Conservation (phyloP, 225 moss, liverwort and hornwort species). For the Sphagnum tenellum region DNA sequence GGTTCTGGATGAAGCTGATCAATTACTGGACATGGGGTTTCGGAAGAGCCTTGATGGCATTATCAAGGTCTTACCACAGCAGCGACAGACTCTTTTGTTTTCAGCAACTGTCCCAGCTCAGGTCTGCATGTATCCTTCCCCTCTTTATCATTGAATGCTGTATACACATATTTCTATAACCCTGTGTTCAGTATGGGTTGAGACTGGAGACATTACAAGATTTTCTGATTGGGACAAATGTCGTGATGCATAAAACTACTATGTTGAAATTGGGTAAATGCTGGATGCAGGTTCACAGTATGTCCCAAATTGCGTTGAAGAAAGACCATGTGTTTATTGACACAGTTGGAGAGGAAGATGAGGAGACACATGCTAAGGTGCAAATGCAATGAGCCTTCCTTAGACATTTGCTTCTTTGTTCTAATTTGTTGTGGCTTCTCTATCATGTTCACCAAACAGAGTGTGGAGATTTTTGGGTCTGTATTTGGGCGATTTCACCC, state of each 20-base stretch:
- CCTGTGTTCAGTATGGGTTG: no score
- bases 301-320: constrained; percentile 77
- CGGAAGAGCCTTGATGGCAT: constrained; percentile 77
- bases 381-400: not conserved
- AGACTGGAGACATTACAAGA: no score
- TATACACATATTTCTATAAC: no score
- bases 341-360: constrained; percentile 73
- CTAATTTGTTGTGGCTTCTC: no score
- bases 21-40: constrained; percentile 96
- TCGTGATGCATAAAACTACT: no score
- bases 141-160: no score
- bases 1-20: constrained; percentile 96
- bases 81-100: constrained; percentile 85
- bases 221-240: no score
- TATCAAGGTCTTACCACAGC: constrained; percentile 56
- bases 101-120: constrained; percentile 90
- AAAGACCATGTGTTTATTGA: constrained; percentile 73
- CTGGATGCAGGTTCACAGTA: constrained; percentile 57
- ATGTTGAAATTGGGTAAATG: not conserved
- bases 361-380: constrained; percentile 94
- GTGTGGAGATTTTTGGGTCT: no score
- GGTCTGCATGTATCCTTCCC: constrained; percentile 18
- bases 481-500: no score
- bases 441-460: no score
- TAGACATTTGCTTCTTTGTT: no score